Evolutionary conservation across 2,329 filamentous ascomycete genomes (phyloP), one percentile per base, ranked within the genome.

Genomic region (Microdochium paspali): DNA sequence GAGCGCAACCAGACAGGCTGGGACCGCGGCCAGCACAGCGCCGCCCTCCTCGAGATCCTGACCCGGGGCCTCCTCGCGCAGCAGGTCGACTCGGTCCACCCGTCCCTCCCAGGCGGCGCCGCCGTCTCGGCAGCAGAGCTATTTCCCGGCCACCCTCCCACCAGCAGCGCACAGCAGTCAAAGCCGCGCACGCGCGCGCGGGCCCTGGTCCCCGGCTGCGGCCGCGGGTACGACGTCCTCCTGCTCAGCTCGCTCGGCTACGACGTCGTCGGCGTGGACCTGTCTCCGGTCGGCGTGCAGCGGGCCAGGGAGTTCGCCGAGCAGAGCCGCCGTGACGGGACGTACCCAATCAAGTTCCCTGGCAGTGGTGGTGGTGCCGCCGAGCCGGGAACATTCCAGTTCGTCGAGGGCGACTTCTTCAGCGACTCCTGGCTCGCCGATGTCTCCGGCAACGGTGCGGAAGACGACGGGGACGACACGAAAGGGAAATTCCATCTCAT

Each of bases 151-250:
- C 51, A 58, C 28, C 46, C 31, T 18, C 10, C 31, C 15, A 6
- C 5, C 31, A 13, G 31, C 18, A n/a, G 31, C 10, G 31, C 7
- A 4, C 20, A 43, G 18, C 12, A 24, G 9, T 10, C 10, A 6
- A 13, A 23, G 4, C 4, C 18, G 4, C 39, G 39, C 6, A 4
- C 18, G 7, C 20, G 20, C n/a, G 77, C 76, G 55, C 71, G 69
- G 48, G 88, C 84, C 1, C 70, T 94, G 9, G 84, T 95, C 0
- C 86, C 89, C 0, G 89, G 88, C 4, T 95, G 89, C 64, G 90
- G 89, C 0, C 77, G 79, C 44, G 90, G 89, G 4, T 85, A 93
- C 59, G 90, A 95, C 66, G 85, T 89, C 2, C 71, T 88, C 10
- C 71, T 95, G 31, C 74, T 95, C 42, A 78, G 82, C 45, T 79